Percentiles rank a stretch among this genome's conserved stretches.
Conservation (phyloP, 805 yeast species). For the Priceomyces melissophilus region DNA sequence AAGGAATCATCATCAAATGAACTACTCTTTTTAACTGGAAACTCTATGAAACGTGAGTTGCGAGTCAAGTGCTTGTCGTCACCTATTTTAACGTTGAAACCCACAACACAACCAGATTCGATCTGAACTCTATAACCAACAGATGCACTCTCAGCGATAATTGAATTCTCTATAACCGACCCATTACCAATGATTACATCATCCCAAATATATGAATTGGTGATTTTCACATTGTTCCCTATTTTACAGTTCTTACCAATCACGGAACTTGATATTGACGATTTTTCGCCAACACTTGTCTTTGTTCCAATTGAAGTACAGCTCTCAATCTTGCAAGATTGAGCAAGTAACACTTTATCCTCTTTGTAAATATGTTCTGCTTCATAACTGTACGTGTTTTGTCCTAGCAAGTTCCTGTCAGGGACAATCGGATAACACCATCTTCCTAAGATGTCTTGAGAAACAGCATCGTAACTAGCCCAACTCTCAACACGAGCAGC, state of each 20-base stretch:
- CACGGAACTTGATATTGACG: conserved; percentile 63
- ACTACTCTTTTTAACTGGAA: conserved; percentile 35
- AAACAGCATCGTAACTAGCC: conserved; percentile 88
- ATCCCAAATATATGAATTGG: conserved; percentile 85
- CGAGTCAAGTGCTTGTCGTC: conserved; percentile 45
- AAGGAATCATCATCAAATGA: conserved; percentile 17
- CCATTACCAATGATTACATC: conserved; percentile 69
- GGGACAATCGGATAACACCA: conserved; percentile 93
- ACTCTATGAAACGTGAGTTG: conserved; percentile 51
- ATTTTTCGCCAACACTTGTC: conserved; percentile 72
- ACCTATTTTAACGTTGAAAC: conserved; percentile 69
- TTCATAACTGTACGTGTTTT: conserved; percentile 75
- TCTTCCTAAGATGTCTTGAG: conserved; percentile 85
- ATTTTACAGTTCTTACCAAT: conserved; percentile 85
- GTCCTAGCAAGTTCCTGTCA: conserved; percentile 71
- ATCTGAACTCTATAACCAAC: conserved; percentile 53
- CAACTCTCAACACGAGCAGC: conserved; percentile 96
- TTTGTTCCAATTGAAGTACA: conserved; percentile 80
- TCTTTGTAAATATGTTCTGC: conserved; percentile 88
- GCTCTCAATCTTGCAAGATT: conserved; percentile 80
- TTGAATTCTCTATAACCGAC: conserved; percentile 54
- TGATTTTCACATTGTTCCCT: conserved; percentile 70
- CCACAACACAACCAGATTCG: conserved; percentile 73
- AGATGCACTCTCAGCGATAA: conserved; percentile 64
- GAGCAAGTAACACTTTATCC: conserved; percentile 82